Evolutionary conservation across 2,329 filamentous ascomycete genomes (phyloP), one percentile per base, ranked within the genome.

Genomic region (Hymenoscyphus infarciens): DNA sequence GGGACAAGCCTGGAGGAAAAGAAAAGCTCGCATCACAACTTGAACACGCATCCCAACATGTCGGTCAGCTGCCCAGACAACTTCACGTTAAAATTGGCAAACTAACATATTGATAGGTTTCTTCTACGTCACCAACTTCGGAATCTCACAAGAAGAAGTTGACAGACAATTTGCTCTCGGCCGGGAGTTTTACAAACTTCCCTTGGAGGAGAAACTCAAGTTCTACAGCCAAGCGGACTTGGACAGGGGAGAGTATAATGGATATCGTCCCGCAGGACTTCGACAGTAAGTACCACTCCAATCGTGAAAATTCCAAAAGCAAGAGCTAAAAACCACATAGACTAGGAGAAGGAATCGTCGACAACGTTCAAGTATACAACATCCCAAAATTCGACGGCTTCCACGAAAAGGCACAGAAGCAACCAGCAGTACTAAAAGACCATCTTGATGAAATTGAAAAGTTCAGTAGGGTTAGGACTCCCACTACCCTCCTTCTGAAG

Each of bases 51-150:
- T 79, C 82, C 0, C 75, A 77, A 39, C 68, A 79, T 59, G 75
- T 79, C 66, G 82, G 84, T 55, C 16, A 53, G 27, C n/a, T 29
- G 6, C 16, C 49, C 49, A 15, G 6, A 15, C 13, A 29, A 31
- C 1, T 7, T 6, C 25, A 31, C 6, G 15, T 15, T 8, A 16
- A 55, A 15, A 19, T 25, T 15, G 16, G 11, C 6, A 31, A 33
- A 16, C 25, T 55, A 7, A 55, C 25, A 55, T 16, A 6, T 1
- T 7, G 7, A 55, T 13, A 55, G 52, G 42, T 11, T 84, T 87
- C 75, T 88, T 87, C 75, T 87, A 87, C 64, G 81, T 87, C 22
- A 82, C 81, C 63, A 86, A 87, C 73, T 87, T 83, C 64, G 84
- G 84, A 35, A 77, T 88, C n/a, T 76, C 74, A 0, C 83, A 87